Evolutionary conservation across 2,329 filamentous ascomycete genomes (phyloP).

Genomic region (Grosmannia serpens): DNA sequence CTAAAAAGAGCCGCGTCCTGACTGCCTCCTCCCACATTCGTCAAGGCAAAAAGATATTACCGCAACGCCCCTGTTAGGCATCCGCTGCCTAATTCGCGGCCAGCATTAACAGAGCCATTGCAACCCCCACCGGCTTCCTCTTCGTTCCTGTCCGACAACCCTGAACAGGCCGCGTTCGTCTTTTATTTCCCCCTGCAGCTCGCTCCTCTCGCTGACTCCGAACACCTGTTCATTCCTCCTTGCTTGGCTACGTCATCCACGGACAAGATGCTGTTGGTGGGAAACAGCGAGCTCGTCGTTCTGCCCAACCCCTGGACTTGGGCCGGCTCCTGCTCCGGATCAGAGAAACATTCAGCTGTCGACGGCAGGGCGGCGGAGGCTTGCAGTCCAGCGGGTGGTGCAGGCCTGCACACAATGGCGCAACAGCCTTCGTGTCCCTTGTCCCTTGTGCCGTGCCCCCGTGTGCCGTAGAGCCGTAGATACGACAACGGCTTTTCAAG

Average conservation of each 20-base stretch:
- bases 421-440: too few species aligned
- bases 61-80: not conserved
- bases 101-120: not conserved
- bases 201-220: not conserved
- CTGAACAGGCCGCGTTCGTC: not conserved
- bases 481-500: not conserved
- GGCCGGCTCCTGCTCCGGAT: too few species aligned
- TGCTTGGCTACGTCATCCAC: not conserved
- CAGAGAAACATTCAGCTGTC: too few species aligned
- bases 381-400: too few species aligned
- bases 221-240: not conserved
- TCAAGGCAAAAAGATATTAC: not conserved
- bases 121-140: not conserved
- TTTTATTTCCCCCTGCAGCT: not conserved
- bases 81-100: not conserved
- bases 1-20: not conserved
- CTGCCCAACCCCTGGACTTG: not conserved
- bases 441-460: not conserved
- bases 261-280: not conserved
- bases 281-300: not conserved
- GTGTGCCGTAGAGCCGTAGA: not conserved
- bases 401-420: not conserved
- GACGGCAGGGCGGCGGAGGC: too few species aligned
- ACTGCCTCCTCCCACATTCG: not conserved
- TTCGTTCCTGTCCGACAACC: not conserved